phyloP scores from a whole-genome alignment of 2,329 filamentous ascomycete genomes.

The Drechslerella stenobrocha region DNA sequence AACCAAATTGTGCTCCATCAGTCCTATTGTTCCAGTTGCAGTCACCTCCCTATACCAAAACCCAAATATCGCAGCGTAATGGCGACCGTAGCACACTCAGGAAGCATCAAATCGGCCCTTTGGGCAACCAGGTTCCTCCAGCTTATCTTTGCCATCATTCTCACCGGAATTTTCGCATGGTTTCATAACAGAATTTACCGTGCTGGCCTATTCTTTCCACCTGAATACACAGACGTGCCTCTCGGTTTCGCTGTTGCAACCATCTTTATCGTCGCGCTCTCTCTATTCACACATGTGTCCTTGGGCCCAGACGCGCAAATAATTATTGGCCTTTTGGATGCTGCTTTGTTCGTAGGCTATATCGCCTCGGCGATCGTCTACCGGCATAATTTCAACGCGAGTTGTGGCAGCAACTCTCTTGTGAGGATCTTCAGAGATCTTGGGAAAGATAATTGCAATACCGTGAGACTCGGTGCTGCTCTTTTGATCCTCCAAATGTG shows the following conservation, averaged over 20 bases:
- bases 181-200: conserved; percentile 48
- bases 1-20: no score
- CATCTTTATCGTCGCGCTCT: conserved; percentile 38
- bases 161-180: conserved; percentile 50
- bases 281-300: conserved; percentile 44
- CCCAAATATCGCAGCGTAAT: background rate
- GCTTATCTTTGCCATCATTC: conserved; percentile 49
- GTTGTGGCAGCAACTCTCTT: conserved; percentile 28
- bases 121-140: conserved; percentile 50
- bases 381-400: conserved; percentile 41
- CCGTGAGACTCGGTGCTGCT: conserved; percentile 45
- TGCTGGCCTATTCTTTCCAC: conserved; percentile 9
- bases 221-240: conserved; percentile 21
- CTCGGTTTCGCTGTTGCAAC: conserved; percentile 49
- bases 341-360: conserved; percentile 48
- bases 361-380: conserved; percentile 40
- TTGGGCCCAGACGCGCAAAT: conserved; percentile 17
- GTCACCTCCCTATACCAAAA: no score
- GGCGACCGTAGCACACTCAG: conserved; percentile 2
- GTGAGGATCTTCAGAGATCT: background rate
- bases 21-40: no score
- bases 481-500: conserved; percentile 46
- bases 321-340: conserved; percentile 41
- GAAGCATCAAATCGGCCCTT: conserved; percentile 14
- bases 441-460: conserved; percentile 2